Evolutionary conservation across 1,284 basidiomycete species (phyloP), one percentile per base, ranked within the genome.

Genomic region (Tilletia indica): DNA sequence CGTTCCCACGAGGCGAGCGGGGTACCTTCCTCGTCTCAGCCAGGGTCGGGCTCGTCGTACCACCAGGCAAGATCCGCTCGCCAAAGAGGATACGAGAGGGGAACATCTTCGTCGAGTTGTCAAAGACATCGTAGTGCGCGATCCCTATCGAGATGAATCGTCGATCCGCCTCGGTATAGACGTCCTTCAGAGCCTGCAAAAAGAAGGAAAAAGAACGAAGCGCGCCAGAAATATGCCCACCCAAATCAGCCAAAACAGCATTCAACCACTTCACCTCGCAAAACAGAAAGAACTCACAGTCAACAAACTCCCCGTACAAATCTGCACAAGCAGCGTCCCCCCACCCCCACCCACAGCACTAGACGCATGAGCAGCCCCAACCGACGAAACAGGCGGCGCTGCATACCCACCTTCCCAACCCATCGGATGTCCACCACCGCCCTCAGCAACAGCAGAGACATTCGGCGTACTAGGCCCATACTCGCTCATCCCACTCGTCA

Each of bases 61-160:
- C 58, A 25, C 61, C 61, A 4, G 61, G 61, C 61, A 38, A 34
- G 16, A 34, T 38, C 12, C 61, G 61, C 12, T 76, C 71, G 8
- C 78, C 78, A 56, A 78, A 80, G 14, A 80, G 70, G 56, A 75
- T 77, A 19, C 77, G 73, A 25, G 76, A 77, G 0, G 78, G 78
- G 36, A 78, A 68, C 72, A 78, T 73, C 72, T 80, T 80, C 42
- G 75, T 76, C 5, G 76, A 74, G 47, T 74, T 76, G 66, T 80
- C 78, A 68, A 80, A 72, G 34, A 73, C 78, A 67, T 74, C 74
- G 63, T 78, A 78, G 56, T 80, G 78, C 11, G 76, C 77, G 39
- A 80, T 74, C 21, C 77, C 77, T 16, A 80, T 72, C 19, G 78
- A 76, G 34, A 80, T 75, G 70, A 74, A 77, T 2, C 74, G 78